Evolutionary conservation across 2,329 filamentous ascomycete species (phyloP).

Genomic region (Pseudogymnoascus sp.): DNA sequence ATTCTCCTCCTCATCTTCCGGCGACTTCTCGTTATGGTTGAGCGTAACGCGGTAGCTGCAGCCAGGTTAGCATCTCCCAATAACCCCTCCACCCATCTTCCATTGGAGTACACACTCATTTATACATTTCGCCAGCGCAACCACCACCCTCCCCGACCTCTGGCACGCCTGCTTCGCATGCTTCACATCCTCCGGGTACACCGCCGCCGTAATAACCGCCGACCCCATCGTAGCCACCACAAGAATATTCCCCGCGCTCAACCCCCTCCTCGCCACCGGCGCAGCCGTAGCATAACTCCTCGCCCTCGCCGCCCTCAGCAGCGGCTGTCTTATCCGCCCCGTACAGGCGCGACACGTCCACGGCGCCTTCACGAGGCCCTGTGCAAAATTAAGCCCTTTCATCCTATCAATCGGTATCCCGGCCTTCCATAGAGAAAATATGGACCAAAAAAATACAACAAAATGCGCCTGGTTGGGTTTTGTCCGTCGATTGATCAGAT

Average conservation of each 20-base stretch:
- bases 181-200: constrained; percentile 62
- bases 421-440: neutral
- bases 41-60: constrained; percentile 78
- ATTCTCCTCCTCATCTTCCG: constrained; percentile 54
- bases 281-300: constrained; percentile 3
- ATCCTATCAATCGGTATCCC: neutral
- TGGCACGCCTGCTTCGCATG: constrained; percentile 67
- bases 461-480: neutral
- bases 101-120: constrained; percentile 59
- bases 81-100: neutral
- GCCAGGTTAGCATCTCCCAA: neutral
- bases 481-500: too few species aligned
- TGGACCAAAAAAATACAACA: neutral
- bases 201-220: constrained; percentile 28
- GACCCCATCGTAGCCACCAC: constrained; percentile 17
- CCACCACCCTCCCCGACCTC: constrained; percentile 70
- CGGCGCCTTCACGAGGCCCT: neutral
- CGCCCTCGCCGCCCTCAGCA: neutral
- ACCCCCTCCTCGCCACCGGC: neutral
- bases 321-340: neutral
- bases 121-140: constrained; percentile 70
- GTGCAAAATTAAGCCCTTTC: neutral
- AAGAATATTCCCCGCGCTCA: constrained; percentile 15
- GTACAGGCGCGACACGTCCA: neutral
- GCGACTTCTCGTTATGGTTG: constrained; percentile 54